A percentile compares a stretch with the other conserved stretches of the same genome.
These are phyloP conservation scores for Litsea cubeba DNA, from an alignment of 164 flowering plant genomes.

Conservation along the genomic window DNA sequence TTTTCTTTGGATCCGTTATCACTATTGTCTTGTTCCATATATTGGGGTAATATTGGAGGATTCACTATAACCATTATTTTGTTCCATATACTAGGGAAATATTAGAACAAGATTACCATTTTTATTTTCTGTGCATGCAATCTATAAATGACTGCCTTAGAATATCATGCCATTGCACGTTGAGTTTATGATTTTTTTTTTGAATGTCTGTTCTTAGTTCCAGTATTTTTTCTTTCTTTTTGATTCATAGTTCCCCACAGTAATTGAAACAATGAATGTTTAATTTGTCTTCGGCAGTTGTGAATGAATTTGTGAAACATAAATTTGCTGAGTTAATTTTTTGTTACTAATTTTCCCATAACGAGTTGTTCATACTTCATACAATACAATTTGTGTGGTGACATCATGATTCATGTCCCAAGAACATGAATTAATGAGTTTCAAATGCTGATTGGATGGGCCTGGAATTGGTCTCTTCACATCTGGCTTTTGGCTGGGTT, in stretches of 20 bases:
- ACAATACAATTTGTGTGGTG: not conserved
- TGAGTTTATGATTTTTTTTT: no score
- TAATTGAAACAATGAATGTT: not conserved
- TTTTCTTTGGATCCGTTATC: not conserved
- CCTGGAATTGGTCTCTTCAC: no score
- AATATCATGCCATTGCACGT: no score
- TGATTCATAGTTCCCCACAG: not conserved
- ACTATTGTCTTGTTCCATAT: not conserved
- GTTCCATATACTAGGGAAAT: not conserved
- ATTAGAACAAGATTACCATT: not conserved
- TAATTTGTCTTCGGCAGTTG: not conserved
- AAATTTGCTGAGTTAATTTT: not conserved
- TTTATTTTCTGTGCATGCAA: no score
- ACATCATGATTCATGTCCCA: no score
- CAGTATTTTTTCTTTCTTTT: no score
- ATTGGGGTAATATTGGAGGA: not conserved
- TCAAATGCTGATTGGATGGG: no score
- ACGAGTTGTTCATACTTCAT: not conserved
- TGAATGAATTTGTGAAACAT: not conserved
- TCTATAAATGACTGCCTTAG: no score
- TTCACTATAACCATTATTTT: not conserved
- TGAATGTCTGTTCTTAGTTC: no score
- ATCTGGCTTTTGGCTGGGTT: no score
- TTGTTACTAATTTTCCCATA: no score
- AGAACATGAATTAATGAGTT: no score